phyloP scores from a whole-genome alignment of 2,329 filamentous ascomycete genomes.

The Cercospora nicotianae region DNA sequence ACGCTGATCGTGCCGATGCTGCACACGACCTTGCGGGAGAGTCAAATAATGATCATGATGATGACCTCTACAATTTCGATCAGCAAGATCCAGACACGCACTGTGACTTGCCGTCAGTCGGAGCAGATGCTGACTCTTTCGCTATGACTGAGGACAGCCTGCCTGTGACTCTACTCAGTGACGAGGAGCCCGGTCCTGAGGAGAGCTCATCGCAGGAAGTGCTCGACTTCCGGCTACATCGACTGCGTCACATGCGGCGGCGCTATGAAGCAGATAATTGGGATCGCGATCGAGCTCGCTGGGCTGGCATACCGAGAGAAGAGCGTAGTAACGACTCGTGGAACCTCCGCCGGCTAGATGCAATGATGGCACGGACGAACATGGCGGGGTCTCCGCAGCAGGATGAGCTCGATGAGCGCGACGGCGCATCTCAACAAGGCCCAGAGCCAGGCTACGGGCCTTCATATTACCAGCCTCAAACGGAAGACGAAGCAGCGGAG shows the following conservation, averaged over 20 bases:
- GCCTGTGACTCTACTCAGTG: conserved; percentile 33
- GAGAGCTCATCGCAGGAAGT: conserved; percentile 37
- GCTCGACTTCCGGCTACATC: conserved; percentile 36
- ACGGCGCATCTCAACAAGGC: conserved; percentile 20
- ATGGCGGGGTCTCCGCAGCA: conserved; percentile 27
- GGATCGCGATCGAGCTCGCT: conserved; percentile 28
- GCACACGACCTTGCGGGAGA: conserved; percentile 24
- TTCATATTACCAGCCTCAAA: conserved; percentile 16
- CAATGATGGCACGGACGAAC: conserved; percentile 32
- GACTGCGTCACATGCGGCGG: conserved; percentile 33
- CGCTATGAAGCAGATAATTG: conserved; percentile 30
- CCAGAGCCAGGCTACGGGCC: conserved; percentile 13
- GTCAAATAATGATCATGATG: conserved; percentile 20
- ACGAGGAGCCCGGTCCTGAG: conserved; percentile 37
- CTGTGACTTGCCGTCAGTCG: conserved; percentile 30
- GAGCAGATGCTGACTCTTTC: conserved; percentile 20
- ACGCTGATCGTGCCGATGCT: conserved; percentile 23
- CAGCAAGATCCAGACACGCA: conserved; percentile 29
- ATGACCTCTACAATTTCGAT: conserved; percentile 27
- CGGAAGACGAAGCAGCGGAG: conserved; percentile 11
- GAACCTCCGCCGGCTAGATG: conserved; percentile 29
- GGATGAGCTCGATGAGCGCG: conserved; percentile 27
- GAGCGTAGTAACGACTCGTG: conserved; percentile 26
- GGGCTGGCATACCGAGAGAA: conserved; percentile 19
- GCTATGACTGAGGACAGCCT: conserved; percentile 11